phyloP scores from a whole-genome alignment of 345 rosid genomes.

The Populus davidiana region DNA sequence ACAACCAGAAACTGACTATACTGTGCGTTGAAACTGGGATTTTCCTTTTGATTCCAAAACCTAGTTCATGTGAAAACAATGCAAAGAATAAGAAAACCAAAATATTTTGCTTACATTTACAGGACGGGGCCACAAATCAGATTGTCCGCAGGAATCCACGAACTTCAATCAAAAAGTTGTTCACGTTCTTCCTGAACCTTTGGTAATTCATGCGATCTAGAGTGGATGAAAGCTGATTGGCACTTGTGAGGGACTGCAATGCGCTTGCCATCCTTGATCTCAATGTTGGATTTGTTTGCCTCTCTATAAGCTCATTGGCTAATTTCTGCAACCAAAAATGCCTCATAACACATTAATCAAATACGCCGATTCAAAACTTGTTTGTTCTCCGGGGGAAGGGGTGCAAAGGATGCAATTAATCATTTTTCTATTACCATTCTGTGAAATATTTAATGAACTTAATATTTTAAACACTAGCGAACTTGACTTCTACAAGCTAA shows the following conservation, averaged over 20 bases:
- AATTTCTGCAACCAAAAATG: conserved; percentile 45
- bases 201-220: conserved; percentile 88
- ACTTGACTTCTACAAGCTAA: too few relatives aligned
- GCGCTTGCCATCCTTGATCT: conserved; percentile 70
- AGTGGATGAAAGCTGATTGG: conserved; percentile 73
- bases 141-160: conserved; percentile 79
- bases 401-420: too few relatives aligned
- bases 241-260: conserved; percentile 66
- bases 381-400: too few relatives aligned
- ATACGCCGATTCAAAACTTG: too few relatives aligned
- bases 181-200: conserved; percentile 87
- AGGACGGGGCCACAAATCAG: conserved; percentile 21
- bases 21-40: neutral
- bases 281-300: conserved; percentile 54
- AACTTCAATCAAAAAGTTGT: conserved; percentile 76
- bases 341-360: too few relatives aligned
- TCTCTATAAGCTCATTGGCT: conserved; percentile 74
- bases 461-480: too few relatives aligned
- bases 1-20: too few relatives aligned
- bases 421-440: too few relatives aligned
- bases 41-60: neutral
- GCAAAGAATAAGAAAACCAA: neutral
- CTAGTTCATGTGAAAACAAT: neutral
- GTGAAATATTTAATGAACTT: too few relatives aligned
- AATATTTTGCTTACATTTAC: neutral